phyloP scores from a whole-genome alignment of 164 flowering plant species.

The Annona cherimola region DNA sequence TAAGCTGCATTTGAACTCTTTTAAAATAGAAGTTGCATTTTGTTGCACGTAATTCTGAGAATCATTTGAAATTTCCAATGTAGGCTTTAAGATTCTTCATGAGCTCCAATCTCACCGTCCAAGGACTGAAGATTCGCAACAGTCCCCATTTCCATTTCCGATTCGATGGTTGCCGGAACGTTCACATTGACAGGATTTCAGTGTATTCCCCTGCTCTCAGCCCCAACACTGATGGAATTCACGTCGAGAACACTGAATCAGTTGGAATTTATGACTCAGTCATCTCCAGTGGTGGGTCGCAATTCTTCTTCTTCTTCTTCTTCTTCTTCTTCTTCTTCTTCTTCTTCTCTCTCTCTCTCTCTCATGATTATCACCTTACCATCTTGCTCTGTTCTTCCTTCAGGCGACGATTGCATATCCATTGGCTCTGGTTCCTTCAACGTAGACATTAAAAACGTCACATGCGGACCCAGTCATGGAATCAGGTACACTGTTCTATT shows the following conservation, averaged over 20 bases:
- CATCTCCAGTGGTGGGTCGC: slow-evolving; percentile 54
- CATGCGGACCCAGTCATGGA: slow-evolving; percentile 93
- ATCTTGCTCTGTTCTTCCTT: slow-evolving; percentile 3
- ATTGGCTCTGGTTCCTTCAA: slow-evolving; percentile 68
- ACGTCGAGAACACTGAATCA: slow-evolving; percentile 56
- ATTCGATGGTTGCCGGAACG: slow-evolving; percentile 59
- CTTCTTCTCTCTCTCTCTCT: slow-evolving; percentile 1
- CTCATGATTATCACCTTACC: neutral
- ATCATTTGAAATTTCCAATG: slow-evolving; percentile 8
- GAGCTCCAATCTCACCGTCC: slow-evolving; percentile 62
- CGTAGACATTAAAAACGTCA: slow-evolving; percentile 67
- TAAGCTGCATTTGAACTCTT: slow-evolving; percentile 29
- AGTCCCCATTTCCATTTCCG: slow-evolving; percentile 81
- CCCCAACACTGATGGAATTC: slow-evolving; percentile 93
- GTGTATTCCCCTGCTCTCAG: slow-evolving; percentile 61
- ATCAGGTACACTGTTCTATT: slow-evolving; percentile 50
- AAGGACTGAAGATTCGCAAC: slow-evolving; percentile 57
- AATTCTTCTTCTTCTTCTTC: neutral
- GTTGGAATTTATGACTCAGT: slow-evolving; percentile 62
- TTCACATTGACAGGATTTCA: slow-evolving; percentile 46
- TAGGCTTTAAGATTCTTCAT: slow-evolving; percentile 78
- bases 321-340: neutral
- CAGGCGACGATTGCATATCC: slow-evolving; percentile 86
- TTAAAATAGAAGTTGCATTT: neutral
- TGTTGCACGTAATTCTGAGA: too few species aligned